These are phyloP conservation scores for Byssothecium circinans DNA, from an alignment of 2,329 filamentous ascomycete species.

Conservation along the genomic window DNA sequence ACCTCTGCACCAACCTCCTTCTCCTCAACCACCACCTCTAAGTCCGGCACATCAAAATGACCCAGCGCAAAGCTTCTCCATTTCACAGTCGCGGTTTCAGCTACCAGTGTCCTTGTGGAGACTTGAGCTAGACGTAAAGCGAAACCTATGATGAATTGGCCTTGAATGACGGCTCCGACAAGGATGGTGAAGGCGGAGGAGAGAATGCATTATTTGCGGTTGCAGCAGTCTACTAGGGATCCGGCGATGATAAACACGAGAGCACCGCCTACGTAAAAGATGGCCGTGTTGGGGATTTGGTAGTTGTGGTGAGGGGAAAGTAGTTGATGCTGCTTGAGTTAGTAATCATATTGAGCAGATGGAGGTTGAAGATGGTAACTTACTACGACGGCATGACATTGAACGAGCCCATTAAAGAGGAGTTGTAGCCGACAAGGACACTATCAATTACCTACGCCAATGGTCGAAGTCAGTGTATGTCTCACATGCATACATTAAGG, in stretches of 20 bases:
- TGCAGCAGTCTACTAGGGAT: slow-evolving; percentile 43
- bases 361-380: too few relatives aligned
- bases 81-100: slow-evolving; percentile 62
- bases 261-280: slow-evolving; percentile 48
- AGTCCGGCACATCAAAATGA: slow-evolving; percentile 18
- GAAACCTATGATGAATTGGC: slow-evolving; percentile 61
- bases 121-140: slow-evolving; percentile 60
- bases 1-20: slow-evolving; percentile 7
- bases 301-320: slow-evolving; percentile 44
- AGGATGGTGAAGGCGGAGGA: slow-evolving; percentile 55
- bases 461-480: too few relatives aligned
- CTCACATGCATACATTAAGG: too few relatives aligned
- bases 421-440: slow-evolving; percentile 44
- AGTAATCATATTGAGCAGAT: too few relatives aligned
- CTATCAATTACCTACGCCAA: neutral
- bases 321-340: slow-evolving; percentile 27
- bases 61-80: slow-evolving; percentile 61
- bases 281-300: slow-evolving; percentile 49
- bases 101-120: slow-evolving; percentile 61
- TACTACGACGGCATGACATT: slow-evolving; percentile 47
- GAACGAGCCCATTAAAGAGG: slow-evolving; percentile 50
- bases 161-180: slow-evolving; percentile 54
- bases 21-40: slow-evolving; percentile 14
- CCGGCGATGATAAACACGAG: slow-evolving; percentile 43
- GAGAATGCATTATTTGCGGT: slow-evolving; percentile 52